phyloP scores from a whole-genome alignment of 352 stramenopile species.

The Pythium aristosporum region DNA sequence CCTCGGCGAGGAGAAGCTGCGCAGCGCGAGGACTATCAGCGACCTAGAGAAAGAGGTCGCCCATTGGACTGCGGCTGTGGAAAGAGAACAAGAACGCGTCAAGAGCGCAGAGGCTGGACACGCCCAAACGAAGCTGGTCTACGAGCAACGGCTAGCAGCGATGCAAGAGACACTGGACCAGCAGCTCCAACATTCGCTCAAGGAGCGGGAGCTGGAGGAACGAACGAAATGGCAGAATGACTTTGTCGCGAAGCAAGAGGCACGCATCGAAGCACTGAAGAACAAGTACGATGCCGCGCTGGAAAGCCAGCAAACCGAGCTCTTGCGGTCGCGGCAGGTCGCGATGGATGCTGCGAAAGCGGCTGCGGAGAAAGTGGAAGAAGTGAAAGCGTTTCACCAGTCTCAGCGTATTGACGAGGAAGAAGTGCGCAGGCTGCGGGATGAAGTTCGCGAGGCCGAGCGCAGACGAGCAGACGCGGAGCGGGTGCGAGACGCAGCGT shows the following conservation, averaged over 20 bases:
- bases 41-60: slow-evolving; percentile 58
- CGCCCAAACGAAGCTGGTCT: slow-evolving; percentile 37
- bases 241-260: slow-evolving; percentile 68
- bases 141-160: slow-evolving; percentile 48
- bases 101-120: slow-evolving; percentile 29
- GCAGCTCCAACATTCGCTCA: slow-evolving; percentile 46
- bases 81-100: slow-evolving; percentile 54
- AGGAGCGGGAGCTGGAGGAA: slow-evolving; percentile 61
- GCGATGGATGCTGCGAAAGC: slow-evolving; percentile 46
- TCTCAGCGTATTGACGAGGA: slow-evolving; percentile 45
- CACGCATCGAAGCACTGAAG: slow-evolving; percentile 61
- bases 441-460: slow-evolving; percentile 24
- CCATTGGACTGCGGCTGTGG: slow-evolving; percentile 39
- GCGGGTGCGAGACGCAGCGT: slow-evolving; percentile 29
- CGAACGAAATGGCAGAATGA: slow-evolving; percentile 69
- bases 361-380: slow-evolving; percentile 50
- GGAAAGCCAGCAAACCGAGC: slow-evolving; percentile 54
- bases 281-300: slow-evolving; percentile 68
- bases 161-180: slow-evolving; percentile 50
- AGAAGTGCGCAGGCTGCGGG: slow-evolving; percentile 21
- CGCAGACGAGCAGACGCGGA: slow-evolving; percentile 39
- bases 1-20: slow-evolving; percentile 47
- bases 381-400: slow-evolving; percentile 34
- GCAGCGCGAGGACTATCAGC: slow-evolving; percentile 32
- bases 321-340: slow-evolving; percentile 48